Percentiles rank a stretch among this genome's conserved stretches.
Evolutionary conservation across 2,329 filamentous ascomycete species (phyloP).

Genomic region (Penicillium oxalicum): DNA sequence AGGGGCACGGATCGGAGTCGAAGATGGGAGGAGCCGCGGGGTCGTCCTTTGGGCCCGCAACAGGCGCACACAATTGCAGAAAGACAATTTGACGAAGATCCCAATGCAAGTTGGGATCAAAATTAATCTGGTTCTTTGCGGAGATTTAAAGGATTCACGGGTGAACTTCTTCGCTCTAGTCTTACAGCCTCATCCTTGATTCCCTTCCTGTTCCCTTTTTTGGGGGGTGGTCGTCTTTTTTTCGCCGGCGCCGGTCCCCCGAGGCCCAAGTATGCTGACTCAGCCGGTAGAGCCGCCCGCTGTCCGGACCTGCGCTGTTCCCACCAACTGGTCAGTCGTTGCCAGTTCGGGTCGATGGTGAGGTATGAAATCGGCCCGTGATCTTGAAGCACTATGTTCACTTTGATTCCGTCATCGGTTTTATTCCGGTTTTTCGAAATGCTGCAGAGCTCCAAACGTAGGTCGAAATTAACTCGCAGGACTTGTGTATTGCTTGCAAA

Average conservation of each 20-base stretch:
- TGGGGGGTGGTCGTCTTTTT: neutral
- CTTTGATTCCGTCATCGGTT: no score
- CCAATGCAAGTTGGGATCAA: slow-evolving; percentile 8
- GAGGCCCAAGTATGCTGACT: slow-evolving; percentile 7
- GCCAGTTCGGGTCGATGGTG: no score
- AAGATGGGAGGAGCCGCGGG: slow-evolving; percentile 23
- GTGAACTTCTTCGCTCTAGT: neutral
- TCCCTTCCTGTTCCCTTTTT: slow-evolving; percentile 4
- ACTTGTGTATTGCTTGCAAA: no score
- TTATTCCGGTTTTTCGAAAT: no score
- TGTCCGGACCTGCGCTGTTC: no score
- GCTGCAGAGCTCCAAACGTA: no score
- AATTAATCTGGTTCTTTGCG: neutral
- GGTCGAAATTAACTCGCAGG: no score
- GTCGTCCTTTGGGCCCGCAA: slow-evolving; percentile 21
- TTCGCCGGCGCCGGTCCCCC: no score
- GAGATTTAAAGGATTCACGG: neutral
- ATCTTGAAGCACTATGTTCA: no score
- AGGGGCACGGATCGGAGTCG: slow-evolving; percentile 26
- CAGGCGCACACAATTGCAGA: slow-evolving; percentile 16
- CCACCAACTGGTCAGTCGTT: no score
- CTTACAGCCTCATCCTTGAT: neutral
- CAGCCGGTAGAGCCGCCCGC: slow-evolving; percentile 1
- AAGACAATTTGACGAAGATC: slow-evolving; percentile 16
- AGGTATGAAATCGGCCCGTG: no score